Percentiles rank a stretch among this genome's conserved stretches.
These are phyloP conservation scores for Auricularia sp. DNA, from an alignment of 768 basidiomycete genomes.

Conservation along the genomic window DNA sequence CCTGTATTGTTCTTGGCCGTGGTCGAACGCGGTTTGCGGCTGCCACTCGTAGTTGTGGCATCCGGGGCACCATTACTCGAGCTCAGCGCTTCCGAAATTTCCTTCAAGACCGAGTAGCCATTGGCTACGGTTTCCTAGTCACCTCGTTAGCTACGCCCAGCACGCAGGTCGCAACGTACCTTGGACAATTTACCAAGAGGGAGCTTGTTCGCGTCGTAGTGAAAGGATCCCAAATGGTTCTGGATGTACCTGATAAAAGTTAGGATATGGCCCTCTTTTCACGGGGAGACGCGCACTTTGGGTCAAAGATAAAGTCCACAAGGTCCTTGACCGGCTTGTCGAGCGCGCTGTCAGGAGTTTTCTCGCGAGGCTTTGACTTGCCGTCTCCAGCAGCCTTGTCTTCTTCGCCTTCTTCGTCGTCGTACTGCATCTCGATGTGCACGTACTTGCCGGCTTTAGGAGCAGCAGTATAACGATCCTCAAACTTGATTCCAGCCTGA, in stretches of 20 bases:
- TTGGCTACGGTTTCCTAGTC: constrained; percentile 37
- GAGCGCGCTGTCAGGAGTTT: constrained; percentile 39
- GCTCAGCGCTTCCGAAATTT: constrained; percentile 40
- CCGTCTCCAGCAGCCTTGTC: constrained; percentile 14
- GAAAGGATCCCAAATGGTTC: constrained; percentile 46
- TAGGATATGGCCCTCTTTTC: background rate
- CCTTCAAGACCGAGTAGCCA: constrained; percentile 47
- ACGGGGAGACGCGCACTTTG: background rate
- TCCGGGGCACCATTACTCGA: constrained; percentile 25
- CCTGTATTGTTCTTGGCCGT: background rate
- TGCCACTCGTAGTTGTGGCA: constrained; percentile 36
- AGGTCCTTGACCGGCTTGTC: constrained; percentile 3
- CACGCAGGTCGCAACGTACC: too few species aligned
- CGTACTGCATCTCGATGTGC: constrained; percentile 23
- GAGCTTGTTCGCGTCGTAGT: constrained; percentile 55
- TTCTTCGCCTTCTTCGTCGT: constrained; percentile 15
- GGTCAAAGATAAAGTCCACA: background rate
- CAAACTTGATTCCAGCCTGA: background rate
- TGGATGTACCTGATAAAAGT: constrained; percentile 21
- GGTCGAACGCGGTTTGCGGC: constrained; percentile 11
- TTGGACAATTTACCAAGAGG: constrained; percentile 34
- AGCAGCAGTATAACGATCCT: background rate
- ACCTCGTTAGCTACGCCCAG: constrained; percentile 24
- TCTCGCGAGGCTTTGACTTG: constrained; percentile 16
- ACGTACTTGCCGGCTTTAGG: background rate